Base-by-base conservation (phyloP, 169 alveolate species). In the Toxoplasma gondii region DNA sequence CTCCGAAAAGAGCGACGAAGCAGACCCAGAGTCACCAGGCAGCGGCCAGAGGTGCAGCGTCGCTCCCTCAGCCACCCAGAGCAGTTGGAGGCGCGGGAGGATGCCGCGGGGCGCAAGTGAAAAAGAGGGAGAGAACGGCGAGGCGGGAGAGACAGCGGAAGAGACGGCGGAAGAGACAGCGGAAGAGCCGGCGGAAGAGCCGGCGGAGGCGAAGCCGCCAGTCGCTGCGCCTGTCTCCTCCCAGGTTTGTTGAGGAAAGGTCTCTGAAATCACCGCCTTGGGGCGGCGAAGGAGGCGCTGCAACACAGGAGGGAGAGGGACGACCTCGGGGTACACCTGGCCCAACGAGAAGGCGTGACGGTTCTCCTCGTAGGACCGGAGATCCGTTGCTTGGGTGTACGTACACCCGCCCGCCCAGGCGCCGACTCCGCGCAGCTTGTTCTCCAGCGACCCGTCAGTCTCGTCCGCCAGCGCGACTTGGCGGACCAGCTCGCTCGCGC, bases 301-400 rank as follows among this genome's bases (percentile, higher is more conserved):
- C 9, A 82, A 36, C 44, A 82, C 69, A 10, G 90, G 90, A 29
- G 90, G 90, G 2, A 82, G 90, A 38, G 90, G 90, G 5, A 82
- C 31, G 64, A 82, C 29, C 38, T 38, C 24, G 67, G 67, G 67
- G 38, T 16, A 38, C 1, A 49, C 53, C 17, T 22, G 53, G 24
- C 90, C 69, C 10, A 82, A 31, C 16, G 34, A 82, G 64, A 82
- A 82, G 9, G 90, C 54, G 41, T 38, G 34, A 67, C 54, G 64
- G 12, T 82, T 82, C 90, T 82, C 90, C 39, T 82, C 90, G 90
- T 82, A 82, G 67, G 90, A 82, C 41, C 90, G 53, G 17, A 49
- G n/a, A 41, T 82, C 90, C 67, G 64, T 82, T 24, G 90, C 90
- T 43, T 82, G 90, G 41, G 64, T 27, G 53, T 44, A 29, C 34